A percentile compares a stretch with the other conserved stretches of the same genome.
Conservation (phyloP, 1,284 basidiomycete genomes). For the Earliella scabrosa region DNA sequence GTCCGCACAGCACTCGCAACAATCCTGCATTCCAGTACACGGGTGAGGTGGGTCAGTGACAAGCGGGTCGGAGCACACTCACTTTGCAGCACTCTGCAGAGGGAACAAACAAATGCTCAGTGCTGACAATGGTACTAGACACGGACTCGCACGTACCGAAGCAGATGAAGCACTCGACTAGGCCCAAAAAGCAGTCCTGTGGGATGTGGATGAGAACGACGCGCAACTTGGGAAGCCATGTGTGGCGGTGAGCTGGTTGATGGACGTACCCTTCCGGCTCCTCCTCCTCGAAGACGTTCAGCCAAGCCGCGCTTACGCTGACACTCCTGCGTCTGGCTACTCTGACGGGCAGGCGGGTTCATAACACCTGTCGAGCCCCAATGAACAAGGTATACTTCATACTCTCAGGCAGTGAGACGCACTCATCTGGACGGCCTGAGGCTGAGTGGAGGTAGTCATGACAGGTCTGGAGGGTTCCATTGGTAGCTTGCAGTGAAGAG, state of each 20-base stretch:
- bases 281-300: constrained; percentile 62
- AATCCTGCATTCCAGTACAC: constrained; percentile 33
- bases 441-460: constrained; percentile 50
- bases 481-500: no score
- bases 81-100: constrained; percentile 44
- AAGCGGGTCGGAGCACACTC: constrained; percentile 1
- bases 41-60: neutral
- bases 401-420: constrained; percentile 27
- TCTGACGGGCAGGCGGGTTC: constrained; percentile 40
- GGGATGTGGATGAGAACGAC: constrained; percentile 9
- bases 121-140: neutral
- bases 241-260: neutral
- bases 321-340: constrained; percentile 39
- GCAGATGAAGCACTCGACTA: constrained; percentile 66
- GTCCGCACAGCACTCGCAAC: constrained; percentile 48
- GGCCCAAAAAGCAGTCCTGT: constrained; percentile 64
- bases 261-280: constrained; percentile 55
- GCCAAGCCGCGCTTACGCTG: constrained; percentile 42
- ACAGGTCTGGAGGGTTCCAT: constrained; percentile 41
- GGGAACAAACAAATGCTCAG: neutral
- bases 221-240: neutral
- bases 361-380: constrained; percentile 46
- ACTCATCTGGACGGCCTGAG: constrained; percentile 60
- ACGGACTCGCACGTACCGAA: constrained; percentile 48
- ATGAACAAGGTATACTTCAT: neutral